These are phyloP conservation scores for Cladorrhinum sp. DNA, from an alignment of 2,329 filamentous ascomycete species.

Conservation along the genomic window DNA sequence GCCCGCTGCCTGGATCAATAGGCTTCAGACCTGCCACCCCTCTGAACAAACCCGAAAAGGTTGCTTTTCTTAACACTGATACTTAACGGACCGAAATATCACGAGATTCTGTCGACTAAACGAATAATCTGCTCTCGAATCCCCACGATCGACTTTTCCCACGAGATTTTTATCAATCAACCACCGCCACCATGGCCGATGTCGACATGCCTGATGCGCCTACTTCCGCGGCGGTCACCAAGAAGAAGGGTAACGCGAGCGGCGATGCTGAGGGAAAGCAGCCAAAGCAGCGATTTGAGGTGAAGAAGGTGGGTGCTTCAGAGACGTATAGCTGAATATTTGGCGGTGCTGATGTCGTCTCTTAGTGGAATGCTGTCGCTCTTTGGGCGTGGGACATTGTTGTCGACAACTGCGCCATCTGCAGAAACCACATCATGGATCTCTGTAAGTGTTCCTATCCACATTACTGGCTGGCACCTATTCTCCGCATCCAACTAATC, in stretches of 20 bases:
- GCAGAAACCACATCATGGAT: constrained; percentile 99
- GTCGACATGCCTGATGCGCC: constrained; percentile 93
- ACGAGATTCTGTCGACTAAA: neutral
- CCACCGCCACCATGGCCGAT: constrained; percentile 69
- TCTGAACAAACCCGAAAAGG: neutral
- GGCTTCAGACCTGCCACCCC: neutral
- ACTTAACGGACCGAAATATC: neutral
- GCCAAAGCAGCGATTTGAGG: constrained; percentile 92
- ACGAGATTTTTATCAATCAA: neutral
- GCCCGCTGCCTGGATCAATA: neutral
- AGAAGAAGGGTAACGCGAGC: constrained; percentile 47
- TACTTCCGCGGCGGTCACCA: constrained; percentile 49
- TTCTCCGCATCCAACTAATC: constrained; percentile 1
- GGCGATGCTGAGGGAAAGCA: constrained; percentile 46
- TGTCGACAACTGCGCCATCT: constrained; percentile 99
- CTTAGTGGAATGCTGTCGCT: constrained; percentile 94
- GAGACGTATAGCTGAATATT: neutral
- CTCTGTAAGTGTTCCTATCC: constrained; percentile 62
- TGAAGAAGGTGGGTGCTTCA: constrained; percentile 76
- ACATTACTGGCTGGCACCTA: neutral
- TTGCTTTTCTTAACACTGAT: neutral
- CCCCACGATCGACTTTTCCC: neutral
- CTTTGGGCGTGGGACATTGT: constrained; percentile 99
- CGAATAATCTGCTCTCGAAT: neutral
- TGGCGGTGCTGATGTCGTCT: constrained; percentile 13